phyloP scores from a whole-genome alignment of 148 eudicot genomes.

The Tetragonia tetragonoides region DNA sequence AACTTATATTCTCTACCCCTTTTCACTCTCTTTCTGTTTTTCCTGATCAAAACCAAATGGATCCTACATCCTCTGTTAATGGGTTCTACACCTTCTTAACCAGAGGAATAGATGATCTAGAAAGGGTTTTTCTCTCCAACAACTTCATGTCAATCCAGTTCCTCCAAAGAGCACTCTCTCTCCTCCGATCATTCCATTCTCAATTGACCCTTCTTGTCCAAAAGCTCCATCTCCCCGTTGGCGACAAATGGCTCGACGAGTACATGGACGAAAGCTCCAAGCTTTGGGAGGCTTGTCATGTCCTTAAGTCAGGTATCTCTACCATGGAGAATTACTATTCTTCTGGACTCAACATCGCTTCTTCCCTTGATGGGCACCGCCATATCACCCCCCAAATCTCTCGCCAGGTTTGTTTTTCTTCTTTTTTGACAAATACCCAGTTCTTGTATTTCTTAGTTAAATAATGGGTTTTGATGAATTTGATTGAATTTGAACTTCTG shows the following conservation, averaged over 20 bases:
- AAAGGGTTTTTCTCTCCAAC: constrained; percentile 49
- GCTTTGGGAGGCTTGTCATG: constrained; percentile 68
- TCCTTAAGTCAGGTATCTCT: constrained; percentile 52
- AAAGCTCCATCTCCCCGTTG: constrained; percentile 62
- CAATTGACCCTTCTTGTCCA: constrained; percentile 58
- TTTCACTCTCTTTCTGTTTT: not conserved
- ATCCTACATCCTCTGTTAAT: constrained; percentile 62
- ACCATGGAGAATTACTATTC: constrained; percentile 58
- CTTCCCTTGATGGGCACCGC: constrained; percentile 44
- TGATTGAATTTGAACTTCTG: not conserved
- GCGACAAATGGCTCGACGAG: constrained; percentile 76
- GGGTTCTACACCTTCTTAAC: constrained; percentile 65
- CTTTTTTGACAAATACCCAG: not conserved
- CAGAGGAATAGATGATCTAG: constrained; percentile 67
- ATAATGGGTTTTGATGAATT: constrained; percentile 1
- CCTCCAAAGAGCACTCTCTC: constrained; percentile 53
- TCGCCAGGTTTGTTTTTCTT: constrained; percentile 41
- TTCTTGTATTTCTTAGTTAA: not conserved
- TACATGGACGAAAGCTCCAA: constrained; percentile 76
- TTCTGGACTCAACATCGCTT: constrained; percentile 49
- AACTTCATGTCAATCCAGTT: constrained; percentile 72
- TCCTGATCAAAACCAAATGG: constrained; percentile 25
- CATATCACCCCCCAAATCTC: constrained; percentile 49
- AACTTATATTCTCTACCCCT: not conserved
- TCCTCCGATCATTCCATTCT: constrained; percentile 57